These are phyloP conservation scores for Beauveria sp. DNA, from an alignment of 2,329 filamentous ascomycete genomes.

Conservation along the genomic window DNA sequence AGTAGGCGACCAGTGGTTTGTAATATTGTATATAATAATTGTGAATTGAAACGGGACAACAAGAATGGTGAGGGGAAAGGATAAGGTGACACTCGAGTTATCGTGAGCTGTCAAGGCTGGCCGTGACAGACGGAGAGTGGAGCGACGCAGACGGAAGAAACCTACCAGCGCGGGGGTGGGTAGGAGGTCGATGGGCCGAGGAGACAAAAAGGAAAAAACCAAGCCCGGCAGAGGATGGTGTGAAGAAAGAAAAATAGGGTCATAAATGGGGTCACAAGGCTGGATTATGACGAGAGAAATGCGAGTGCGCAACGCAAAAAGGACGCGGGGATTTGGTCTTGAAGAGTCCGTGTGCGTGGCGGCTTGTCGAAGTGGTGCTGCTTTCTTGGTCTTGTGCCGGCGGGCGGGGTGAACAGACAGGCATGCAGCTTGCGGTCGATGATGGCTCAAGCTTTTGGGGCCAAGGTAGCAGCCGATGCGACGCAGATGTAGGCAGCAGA, in stretches of 20 bases:
- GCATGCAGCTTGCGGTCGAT: not conserved
- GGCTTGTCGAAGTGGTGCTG: not conserved
- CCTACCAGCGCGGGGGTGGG: not conserved
- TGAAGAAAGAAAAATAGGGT: not conserved
- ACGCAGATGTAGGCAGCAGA: not conserved
- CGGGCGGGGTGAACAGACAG: not conserved
- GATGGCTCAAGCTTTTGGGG: not conserved
- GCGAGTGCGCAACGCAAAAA: not conserved
- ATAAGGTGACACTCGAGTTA: conserved; percentile 3
- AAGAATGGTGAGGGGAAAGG: not conserved
- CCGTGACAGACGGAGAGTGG: not conserved
- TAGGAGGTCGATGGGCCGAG: not conserved
- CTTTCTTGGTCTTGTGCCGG: not conserved
- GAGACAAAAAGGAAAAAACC: not conserved
- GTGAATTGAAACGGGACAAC: not conserved
- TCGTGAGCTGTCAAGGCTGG: conserved; percentile 5
- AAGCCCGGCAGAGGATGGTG: no score
- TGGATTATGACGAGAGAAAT: not conserved
- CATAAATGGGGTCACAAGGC: conserved; percentile 1
- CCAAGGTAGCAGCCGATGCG: not conserved
- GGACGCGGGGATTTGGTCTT: not conserved
- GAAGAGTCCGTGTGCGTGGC: not conserved
- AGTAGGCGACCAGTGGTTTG: not conserved
- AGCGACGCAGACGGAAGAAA: not conserved
- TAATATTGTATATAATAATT: not conserved